Conservation (phyloP, 2,329 filamentous ascomycete genomes). For the Fusarium pilosicola region DNA sequence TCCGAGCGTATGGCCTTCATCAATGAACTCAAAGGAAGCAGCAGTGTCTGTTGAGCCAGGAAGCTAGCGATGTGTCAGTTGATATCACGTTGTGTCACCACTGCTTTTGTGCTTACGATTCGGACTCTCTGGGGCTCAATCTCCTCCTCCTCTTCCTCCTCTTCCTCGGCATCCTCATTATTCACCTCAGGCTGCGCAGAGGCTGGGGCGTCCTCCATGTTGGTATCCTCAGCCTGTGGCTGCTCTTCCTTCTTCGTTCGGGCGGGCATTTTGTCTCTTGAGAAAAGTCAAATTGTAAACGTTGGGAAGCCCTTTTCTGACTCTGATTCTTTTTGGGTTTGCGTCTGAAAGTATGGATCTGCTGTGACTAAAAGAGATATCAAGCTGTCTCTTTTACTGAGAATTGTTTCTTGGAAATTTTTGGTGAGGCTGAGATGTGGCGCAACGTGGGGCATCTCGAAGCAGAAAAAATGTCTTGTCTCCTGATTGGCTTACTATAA, state of each 20-base stretch:
- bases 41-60: conserved; percentile 87
- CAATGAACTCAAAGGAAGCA: conserved; percentile 93
- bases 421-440: conserved; percentile 33
- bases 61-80: conserved; percentile 63
- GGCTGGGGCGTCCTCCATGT: conserved; percentile 58
- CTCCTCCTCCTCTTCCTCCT: conserved; percentile 60
- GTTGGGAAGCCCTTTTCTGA: background rate
- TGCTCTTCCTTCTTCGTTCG: conserved; percentile 51
- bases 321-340: background rate
- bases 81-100: background rate
- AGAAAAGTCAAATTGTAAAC: background rate
- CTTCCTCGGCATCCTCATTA: conserved; percentile 53
- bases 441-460: conserved; percentile 14
- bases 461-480: background rate
- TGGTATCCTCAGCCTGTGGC: conserved; percentile 47
- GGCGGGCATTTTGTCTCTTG: conserved; percentile 50
- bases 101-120: conserved; percentile 60
- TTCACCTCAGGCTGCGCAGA: conserved; percentile 50
- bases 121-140: conserved; percentile 66
- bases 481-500: conserved; percentile 9
- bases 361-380: conserved; percentile 11
- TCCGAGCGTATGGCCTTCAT: conserved; percentile 94
- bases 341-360: conserved; percentile 2
- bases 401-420: conserved; percentile 28
- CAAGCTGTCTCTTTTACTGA: conserved; percentile 4